These are phyloP conservation scores for Paecilomyces fulvus DNA, from an alignment of 2,329 filamentous ascomycete species.

Conservation along the genomic window DNA sequence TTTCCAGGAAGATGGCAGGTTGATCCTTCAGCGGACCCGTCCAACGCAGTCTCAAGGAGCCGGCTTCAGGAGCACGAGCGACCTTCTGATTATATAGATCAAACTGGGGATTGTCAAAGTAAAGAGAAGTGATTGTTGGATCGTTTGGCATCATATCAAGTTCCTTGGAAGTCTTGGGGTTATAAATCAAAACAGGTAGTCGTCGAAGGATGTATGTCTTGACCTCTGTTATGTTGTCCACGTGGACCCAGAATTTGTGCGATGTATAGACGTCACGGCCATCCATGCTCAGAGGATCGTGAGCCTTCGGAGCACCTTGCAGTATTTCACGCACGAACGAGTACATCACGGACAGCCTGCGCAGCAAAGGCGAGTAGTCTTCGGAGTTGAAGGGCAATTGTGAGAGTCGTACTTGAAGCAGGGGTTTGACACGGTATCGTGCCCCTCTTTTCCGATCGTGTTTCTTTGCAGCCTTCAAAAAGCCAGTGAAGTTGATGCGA, in stretches of 20 bases:
- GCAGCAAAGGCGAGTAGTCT: conserved; percentile 81
- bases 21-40: conserved; percentile 73
- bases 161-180: conserved; percentile 72
- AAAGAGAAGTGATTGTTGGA: conserved; percentile 87
- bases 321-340: conserved; percentile 83
- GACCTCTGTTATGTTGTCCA: conserved; percentile 90
- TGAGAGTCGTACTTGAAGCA: conserved; percentile 84
- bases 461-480: conserved; percentile 98
- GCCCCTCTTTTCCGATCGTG: conserved; percentile 88
- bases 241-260: conserved; percentile 95
- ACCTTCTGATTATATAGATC: conserved; percentile 81
- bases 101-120: conserved; percentile 86
- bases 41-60: conserved; percentile 83
- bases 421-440: conserved; percentile 78
- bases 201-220: conserved; percentile 91
- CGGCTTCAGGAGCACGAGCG: conserved; percentile 62
- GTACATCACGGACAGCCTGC: conserved; percentile 87
- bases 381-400: conserved; percentile 91
- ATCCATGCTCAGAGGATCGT: conserved; percentile 35
- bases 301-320: conserved; percentile 43
- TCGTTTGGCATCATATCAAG: conserved; percentile 69
- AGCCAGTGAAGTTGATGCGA: conserved; percentile 93
- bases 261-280: conserved; percentile 66
- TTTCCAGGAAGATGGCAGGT: conserved; percentile 77
- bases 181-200: conserved; percentile 86